A percentile compares a stretch with the other conserved stretches of the same genome.
Evolutionary conservation across 2,329 filamentous ascomycete species (phyloP).

Genomic region (Alternaria incomplexa): DNA sequence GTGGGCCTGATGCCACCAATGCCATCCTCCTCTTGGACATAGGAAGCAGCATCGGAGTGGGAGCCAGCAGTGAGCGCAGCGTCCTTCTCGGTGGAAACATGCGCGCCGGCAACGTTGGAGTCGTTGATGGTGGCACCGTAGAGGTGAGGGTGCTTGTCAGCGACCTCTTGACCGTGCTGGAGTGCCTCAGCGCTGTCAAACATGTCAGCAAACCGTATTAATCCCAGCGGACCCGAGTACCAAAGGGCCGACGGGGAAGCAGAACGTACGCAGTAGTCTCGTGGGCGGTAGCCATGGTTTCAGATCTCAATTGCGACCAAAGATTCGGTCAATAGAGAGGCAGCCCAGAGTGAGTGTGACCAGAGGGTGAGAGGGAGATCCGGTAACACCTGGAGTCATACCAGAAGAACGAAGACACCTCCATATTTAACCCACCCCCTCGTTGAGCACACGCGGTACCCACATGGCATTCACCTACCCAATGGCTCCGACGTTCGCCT

Average conservation of each 20-base stretch:
- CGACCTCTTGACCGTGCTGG: slow-evolving; percentile 35
- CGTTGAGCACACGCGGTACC: slow-evolving; percentile 6
- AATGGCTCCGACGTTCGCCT: slow-evolving; percentile 21
- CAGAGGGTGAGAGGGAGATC: slow-evolving; percentile 2
- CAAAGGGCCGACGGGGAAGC: background rate
- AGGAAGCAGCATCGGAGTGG: slow-evolving; percentile 22
- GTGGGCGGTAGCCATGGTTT: slow-evolving; percentile 33
- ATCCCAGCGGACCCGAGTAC: background rate
- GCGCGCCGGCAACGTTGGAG: slow-evolving; percentile 22
- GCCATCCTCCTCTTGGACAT: slow-evolving; percentile 33
- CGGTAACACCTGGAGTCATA: slow-evolving; percentile 16
- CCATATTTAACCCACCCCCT: slow-evolving; percentile 33
- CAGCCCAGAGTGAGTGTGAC: slow-evolving; percentile 6
- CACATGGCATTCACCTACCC: slow-evolving; percentile 8
- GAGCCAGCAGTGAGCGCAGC: background rate
- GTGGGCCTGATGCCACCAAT: slow-evolving; percentile 48
- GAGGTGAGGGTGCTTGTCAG: slow-evolving; percentile 38
- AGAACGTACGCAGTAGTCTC: slow-evolving; percentile 39
- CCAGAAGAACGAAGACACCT: slow-evolving; percentile 16
- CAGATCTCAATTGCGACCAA: slow-evolving; percentile 11
- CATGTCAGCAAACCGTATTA: slow-evolving; percentile 2
- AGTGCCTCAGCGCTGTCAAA: slow-evolving; percentile 37
- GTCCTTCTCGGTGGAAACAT: slow-evolving; percentile 28
- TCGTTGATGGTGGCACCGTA: slow-evolving; percentile 34
- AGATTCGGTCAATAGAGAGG: slow-evolving; percentile 16